A percentile compares a stretch with the other conserved stretches of the same genome.
These are phyloP conservation scores for Nemania sp. DNA, from an alignment of 2,329 filamentous ascomycete genomes.

Conservation along the genomic window DNA sequence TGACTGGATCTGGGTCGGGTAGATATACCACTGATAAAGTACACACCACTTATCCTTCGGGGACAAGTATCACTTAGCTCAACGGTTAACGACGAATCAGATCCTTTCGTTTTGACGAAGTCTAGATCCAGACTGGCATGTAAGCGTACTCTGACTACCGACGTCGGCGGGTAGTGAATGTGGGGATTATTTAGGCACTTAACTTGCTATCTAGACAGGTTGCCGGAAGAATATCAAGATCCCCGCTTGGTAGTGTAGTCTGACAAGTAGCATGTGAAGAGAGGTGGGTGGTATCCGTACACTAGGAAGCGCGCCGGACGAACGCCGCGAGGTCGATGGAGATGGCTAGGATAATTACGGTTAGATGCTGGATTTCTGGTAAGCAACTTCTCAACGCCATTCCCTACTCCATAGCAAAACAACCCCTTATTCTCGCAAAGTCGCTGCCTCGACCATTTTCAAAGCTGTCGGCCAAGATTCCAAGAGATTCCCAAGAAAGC, in stretches of 20 bases:
- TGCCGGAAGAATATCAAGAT: neutral
- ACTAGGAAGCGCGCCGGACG: neutral
- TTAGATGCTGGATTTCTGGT: neutral
- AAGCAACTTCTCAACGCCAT: neutral
- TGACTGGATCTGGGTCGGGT: no score
- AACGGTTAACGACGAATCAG: neutral
- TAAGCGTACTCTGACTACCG: conserved; percentile 17
- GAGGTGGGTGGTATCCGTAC: conserved; percentile 1
- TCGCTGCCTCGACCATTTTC: neutral
- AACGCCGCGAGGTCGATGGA: neutral
- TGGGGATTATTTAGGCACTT: neutral
- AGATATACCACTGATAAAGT: no score
- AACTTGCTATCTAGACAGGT: neutral
- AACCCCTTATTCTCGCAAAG: neutral
- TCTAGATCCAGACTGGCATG: neutral
- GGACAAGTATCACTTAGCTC: no score
- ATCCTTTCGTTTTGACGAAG: neutral
- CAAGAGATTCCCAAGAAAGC: conserved; percentile 22
- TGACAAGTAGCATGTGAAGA: neutral
- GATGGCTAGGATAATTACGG: neutral
- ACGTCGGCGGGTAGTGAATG: conserved; percentile 17
- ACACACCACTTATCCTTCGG: no score
- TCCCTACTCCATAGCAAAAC: neutral
- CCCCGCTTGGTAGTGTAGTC: neutral
- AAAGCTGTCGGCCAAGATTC: conserved; percentile 12